Evolutionary conservation across 2,329 filamentous ascomycete species (phyloP), one percentile per base, ranked within the genome.

Genomic region (Sclerotinia glacialis): DNA sequence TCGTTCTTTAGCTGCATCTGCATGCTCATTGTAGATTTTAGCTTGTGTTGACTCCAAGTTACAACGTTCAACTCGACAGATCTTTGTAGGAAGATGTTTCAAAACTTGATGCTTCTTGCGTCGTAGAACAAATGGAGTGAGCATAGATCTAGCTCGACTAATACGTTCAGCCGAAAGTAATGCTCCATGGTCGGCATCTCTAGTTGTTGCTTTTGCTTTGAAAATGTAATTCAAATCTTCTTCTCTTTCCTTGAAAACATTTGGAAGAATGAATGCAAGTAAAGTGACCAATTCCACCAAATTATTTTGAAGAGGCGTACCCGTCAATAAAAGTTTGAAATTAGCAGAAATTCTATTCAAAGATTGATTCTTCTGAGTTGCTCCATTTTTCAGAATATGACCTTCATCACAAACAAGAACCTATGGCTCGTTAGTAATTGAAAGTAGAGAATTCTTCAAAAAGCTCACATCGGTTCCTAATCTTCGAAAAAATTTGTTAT

Each of bases 261-360:
- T 80, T 0, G 95, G 95, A 78, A 98, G 89, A 74, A 99, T 93
- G 76, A 99, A 98, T n/a, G 89, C 92, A 16, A 99, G 85, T 18
- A 99, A 85, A 2, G 93, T 91, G 50, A 93, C 89, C 74, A 99
- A 86, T 79, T 99, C 95, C 75, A 94, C 89, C 26, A 99, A 82
- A 76, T 98, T 98, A 79, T 99, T 96, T 77, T 96, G 92, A 2
- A 99, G 84, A 0, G 95, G 95, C 0, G 95, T 99, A 52, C 95
- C 95, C 37, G 89, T 92, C 34, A 99, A 84, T 5, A 99, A 83
- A 61, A 99, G 85, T 69, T 93, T 88, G 83, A 95, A 97, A n/a
- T 86, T 80, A 0, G 92, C 89, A 0, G 85, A 85, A 64, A 99
- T 93, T 46, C 86, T 84, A 74, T 91, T 87, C 63, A 98, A 82